Conservation (phyloP, 768 basidiomycete species). For the Cyclocybe aegerita region DNA sequence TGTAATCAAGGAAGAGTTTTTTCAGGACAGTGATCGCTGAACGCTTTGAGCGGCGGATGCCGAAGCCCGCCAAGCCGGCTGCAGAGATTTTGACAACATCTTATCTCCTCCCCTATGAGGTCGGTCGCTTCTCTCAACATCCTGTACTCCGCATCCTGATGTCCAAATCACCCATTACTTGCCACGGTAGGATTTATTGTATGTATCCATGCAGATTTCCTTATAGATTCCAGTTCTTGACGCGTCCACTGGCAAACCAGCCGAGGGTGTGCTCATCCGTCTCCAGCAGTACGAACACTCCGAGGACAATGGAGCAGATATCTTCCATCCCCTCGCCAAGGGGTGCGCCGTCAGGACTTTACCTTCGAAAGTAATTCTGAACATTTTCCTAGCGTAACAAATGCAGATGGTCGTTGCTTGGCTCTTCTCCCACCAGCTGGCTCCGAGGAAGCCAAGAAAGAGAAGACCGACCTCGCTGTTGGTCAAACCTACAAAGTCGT, state of each 20-base stretch:
- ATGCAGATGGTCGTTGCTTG: conserved; percentile 81
- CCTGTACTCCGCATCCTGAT: conserved; percentile 5
- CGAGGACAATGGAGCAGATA: conserved; percentile 33
- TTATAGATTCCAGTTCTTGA: conserved; percentile 66
- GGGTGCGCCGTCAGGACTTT: conserved; percentile 46
- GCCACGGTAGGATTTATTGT: conserved; percentile 61
- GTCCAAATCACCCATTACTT: conserved; percentile 80
- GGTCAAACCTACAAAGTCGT: conserved; percentile 79
- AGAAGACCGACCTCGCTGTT: conserved; percentile 45
- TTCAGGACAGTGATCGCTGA: conserved; percentile 22
- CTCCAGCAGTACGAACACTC: conserved; percentile 52
- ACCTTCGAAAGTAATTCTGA: not conserved
- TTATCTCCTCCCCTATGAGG: not conserved
- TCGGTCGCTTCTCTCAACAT: not conserved
- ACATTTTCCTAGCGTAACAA: conserved; percentile 54
- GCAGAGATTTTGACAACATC: conserved; percentile 13
- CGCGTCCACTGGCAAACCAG: conserved; percentile 81
- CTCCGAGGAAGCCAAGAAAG: conserved; percentile 41
- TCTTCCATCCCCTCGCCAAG: conserved; percentile 54
- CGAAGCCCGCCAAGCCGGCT: not conserved
- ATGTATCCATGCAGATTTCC: not conserved
- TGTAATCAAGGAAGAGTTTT: conserved; percentile 17
- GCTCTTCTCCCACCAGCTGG: conserved; percentile 62
- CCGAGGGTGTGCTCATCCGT: conserved; percentile 60
- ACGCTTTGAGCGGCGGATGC: conserved; percentile 1